Conservation (phyloP, 2,329 filamentous ascomycete genomes). For the Cordyceps cateniannulata region DNA sequence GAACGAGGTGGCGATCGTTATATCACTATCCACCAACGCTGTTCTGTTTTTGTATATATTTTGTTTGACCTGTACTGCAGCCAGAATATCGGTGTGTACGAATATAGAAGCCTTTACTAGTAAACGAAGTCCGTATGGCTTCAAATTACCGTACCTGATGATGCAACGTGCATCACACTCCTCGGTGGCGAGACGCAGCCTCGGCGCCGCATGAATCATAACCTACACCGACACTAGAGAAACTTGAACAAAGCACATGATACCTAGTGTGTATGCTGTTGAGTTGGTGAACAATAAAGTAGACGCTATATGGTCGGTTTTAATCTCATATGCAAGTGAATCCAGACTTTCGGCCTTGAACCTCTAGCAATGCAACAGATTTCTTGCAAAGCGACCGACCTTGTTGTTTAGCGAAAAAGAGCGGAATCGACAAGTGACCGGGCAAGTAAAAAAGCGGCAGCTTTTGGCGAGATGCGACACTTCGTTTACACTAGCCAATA, state of each 20-base stretch:
- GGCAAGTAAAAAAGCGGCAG: not conserved
- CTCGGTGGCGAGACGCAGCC: not conserved
- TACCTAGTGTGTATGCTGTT: too few species aligned
- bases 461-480: not conserved
- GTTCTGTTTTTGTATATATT: not conserved
- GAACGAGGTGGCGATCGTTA: not conserved
- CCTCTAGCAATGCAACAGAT: not conserved
- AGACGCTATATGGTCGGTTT: not conserved
- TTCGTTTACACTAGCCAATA: not conserved
- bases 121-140: not conserved
- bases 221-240: not conserved
- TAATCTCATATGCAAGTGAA: not conserved
- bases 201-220: not conserved
- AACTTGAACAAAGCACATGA: too few species aligned
- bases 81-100: not conserved
- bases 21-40: not conserved
- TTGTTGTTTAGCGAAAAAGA: not conserved
- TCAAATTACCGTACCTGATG: not conserved
- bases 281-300: not conserved
- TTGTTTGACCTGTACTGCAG: not conserved
- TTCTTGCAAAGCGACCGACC: not conserved
- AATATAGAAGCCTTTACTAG: not conserved
- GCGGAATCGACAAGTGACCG: not conserved
- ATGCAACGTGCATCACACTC: not conserved
- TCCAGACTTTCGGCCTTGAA: not conserved